Percentiles rank a stretch among this genome's conserved stretches.
These are phyloP conservation scores for Shiraia bambusicola DNA, from an alignment of 2,329 filamentous ascomycete genomes.

Conservation along the genomic window DNA sequence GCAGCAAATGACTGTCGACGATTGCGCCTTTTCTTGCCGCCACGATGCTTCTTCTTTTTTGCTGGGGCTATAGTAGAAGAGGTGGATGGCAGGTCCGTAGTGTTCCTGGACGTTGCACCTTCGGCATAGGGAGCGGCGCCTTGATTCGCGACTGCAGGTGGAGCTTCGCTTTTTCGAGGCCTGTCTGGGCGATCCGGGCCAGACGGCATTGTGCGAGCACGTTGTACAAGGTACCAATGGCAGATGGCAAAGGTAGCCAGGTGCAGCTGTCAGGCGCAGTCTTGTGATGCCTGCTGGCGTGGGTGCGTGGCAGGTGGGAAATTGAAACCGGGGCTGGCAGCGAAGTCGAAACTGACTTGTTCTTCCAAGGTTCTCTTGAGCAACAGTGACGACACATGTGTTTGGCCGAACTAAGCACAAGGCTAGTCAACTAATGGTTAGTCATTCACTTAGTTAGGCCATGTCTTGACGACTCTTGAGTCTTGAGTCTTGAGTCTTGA, in stretches of 20 bases:
- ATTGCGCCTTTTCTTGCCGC: slow-evolving; percentile 73
- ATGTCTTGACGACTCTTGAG: too few relatives aligned
- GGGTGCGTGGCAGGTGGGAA: background rate
- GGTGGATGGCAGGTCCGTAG: slow-evolving; percentile 4
- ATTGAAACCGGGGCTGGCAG: background rate
- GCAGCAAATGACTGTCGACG: slow-evolving; percentile 80
- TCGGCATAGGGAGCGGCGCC: slow-evolving; percentile 16
- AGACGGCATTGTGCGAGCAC: slow-evolving; percentile 17
- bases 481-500: too few relatives aligned
- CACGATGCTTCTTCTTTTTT: slow-evolving; percentile 74
- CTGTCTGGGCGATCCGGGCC: slow-evolving; percentile 14
- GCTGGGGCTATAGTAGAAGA: slow-evolving; percentile 17
- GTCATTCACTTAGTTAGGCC: too few relatives aligned
- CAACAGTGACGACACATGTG: background rate
- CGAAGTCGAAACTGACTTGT: background rate
- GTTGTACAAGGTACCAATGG: slow-evolving; percentile 7
- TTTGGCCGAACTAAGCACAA: background rate
- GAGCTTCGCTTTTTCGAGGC: slow-evolving; percentile 7
- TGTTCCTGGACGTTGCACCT: slow-evolving; percentile 13
- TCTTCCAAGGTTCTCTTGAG: background rate
- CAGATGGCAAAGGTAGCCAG: background rate
- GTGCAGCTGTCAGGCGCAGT: background rate
- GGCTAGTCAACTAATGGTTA: too few relatives aligned
- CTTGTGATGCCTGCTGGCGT: background rate
- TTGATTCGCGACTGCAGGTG: slow-evolving; percentile 10